These are phyloP conservation scores for Talaromyces liani DNA, from an alignment of 495 filamentous ascomycete species.

Conservation along the genomic window DNA sequence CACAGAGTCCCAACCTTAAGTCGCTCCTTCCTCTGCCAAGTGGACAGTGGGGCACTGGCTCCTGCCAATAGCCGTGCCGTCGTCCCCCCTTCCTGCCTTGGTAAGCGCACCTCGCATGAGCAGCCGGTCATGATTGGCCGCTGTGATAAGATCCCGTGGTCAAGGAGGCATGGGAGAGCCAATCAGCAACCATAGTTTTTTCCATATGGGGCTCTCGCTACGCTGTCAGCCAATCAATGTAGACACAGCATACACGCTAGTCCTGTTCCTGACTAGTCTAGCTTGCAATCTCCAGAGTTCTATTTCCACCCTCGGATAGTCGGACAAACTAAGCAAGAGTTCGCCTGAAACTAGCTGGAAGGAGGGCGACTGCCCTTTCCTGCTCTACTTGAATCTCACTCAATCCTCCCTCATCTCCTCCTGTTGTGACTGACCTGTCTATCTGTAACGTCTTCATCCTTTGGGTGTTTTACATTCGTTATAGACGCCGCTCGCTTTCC, in stretches of 20 bases:
- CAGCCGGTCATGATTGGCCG: neutral
- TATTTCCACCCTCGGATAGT: neutral
- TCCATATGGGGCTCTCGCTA: neutral
- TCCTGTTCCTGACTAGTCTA: conserved; percentile 5
- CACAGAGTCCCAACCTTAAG: neutral
- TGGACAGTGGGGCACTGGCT: neutral
- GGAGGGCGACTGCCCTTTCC: neutral
- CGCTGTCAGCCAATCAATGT: neutral
- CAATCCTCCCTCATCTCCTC: conserved; percentile 10
- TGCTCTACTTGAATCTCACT: neutral
- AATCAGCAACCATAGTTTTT: neutral
- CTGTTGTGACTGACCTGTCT: neutral
- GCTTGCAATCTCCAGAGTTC: neutral
- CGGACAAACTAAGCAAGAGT: neutral
- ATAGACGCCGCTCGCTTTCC: conserved; percentile 7
- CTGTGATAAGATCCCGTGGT: neutral
- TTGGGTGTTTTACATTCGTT: conserved; percentile 6
- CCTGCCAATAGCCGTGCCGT: neutral
- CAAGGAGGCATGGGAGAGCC: neutral
- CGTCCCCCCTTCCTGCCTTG: neutral
- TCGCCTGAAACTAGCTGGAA: neutral
- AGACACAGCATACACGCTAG: neutral
- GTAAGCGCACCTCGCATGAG: neutral
- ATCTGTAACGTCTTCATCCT: conserved; percentile 8
- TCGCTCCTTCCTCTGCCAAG: neutral